Conservation (phyloP, 495 filamentous ascomycete genomes). For the Barbatosphaeria neglecta region DNA sequence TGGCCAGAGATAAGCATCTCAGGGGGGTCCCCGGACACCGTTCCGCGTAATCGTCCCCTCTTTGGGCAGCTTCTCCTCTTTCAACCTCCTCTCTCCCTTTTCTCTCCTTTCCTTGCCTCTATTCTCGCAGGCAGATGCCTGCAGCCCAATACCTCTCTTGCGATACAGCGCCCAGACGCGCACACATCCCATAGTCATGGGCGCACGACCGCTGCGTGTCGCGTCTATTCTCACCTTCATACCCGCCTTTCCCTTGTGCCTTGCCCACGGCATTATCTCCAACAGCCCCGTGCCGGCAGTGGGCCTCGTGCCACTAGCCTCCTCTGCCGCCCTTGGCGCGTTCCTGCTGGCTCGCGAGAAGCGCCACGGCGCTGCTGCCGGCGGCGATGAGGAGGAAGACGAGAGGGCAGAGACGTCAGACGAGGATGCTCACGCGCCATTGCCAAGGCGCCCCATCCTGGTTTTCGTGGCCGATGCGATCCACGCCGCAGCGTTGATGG, state of each 20-base stretch:
- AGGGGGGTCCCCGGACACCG: too few relatives aligned
- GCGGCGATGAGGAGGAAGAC: constrained; percentile 1
- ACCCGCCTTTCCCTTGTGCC: constrained; percentile 38
- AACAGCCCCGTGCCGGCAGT: constrained; percentile 22
- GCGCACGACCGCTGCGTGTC: constrained; percentile 18
- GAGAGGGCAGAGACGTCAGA: constrained; percentile 3
- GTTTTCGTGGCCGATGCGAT: constrained; percentile 24
- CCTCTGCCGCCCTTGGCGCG: constrained; percentile 18
- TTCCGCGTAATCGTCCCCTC: too few relatives aligned
- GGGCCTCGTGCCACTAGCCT: constrained; percentile 25
- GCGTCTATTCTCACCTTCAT: constrained; percentile 36
- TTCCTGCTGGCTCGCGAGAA: constrained; percentile 13
- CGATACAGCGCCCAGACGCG: too few relatives aligned
- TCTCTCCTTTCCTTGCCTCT: too few relatives aligned
- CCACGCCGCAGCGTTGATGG: constrained; percentile 22
- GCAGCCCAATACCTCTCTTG: too few relatives aligned
- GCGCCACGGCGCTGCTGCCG: neutral
- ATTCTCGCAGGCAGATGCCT: too few relatives aligned
- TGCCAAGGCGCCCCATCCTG: constrained; percentile 18
- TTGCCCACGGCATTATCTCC: constrained; percentile 29
- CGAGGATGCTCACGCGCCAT: constrained; percentile 1
- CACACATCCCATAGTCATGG: neutral
- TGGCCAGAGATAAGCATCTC: too few relatives aligned
- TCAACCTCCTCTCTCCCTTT: too few relatives aligned
- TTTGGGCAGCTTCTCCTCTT: too few relatives aligned